Conservation (phyloP, 1,139 yeast genomes). For the Kluyveromyces sp. region DNA sequence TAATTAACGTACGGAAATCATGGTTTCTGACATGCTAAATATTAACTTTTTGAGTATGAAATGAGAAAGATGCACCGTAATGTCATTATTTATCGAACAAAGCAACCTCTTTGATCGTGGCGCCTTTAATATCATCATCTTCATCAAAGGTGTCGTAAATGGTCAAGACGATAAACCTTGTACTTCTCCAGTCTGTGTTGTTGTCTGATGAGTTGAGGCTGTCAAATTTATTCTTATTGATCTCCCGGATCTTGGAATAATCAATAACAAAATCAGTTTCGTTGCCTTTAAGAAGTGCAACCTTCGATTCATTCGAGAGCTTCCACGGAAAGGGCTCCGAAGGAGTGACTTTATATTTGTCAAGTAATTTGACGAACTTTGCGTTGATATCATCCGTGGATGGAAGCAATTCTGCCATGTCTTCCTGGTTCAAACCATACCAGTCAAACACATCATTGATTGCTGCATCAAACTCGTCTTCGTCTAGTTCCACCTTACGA, state of each 20-base stretch:
- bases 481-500: not conserved
- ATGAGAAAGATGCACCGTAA: too few relatives aligned
- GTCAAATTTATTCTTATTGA: slow-evolving; percentile 6
- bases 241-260: slow-evolving; percentile 15
- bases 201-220: slow-evolving; percentile 9
- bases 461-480: not conserved
- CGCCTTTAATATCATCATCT: slow-evolving; percentile 43
- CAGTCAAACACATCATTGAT: slow-evolving; percentile 21
- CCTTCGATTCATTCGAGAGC: slow-evolving; percentile 28
- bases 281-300: slow-evolving; percentile 43
- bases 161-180: slow-evolving; percentile 45
- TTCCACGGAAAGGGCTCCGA: slow-evolving; percentile 40
- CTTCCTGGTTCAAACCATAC: slow-evolving; percentile 31
- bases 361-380: slow-evolving; percentile 35
- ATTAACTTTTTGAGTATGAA: too few relatives aligned
- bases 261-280: slow-evolving; percentile 39
- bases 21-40: too few relatives aligned
- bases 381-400: slow-evolving; percentile 22
- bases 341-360: slow-evolving; percentile 34
- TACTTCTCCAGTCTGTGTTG: slow-evolving; percentile 18
- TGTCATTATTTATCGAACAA: slow-evolving; percentile 18
- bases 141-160: slow-evolving; percentile 43
- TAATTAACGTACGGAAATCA: too few relatives aligned
- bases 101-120: slow-evolving; percentile 49
- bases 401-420: slow-evolving; percentile 24